A percentile compares a stretch with the other conserved stretches of the same genome.
phyloP scores from a whole-genome alignment of 2,329 filamentous ascomycete species.

The Alternaria sp. region DNA sequence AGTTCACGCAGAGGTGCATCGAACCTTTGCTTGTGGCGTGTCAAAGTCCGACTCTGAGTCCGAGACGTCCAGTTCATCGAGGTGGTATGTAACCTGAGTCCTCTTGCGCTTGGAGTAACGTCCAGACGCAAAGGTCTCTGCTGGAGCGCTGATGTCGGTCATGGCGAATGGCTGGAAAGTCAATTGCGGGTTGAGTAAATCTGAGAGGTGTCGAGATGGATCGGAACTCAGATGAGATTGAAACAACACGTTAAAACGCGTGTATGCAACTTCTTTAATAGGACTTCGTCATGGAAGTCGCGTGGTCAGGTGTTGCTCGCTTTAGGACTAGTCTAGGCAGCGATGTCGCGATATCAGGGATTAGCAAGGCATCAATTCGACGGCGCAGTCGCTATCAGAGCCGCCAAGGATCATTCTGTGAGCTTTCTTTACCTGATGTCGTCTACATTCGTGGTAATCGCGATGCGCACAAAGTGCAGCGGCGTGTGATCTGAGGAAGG shows the following conservation, averaged over 20 bases:
- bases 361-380: conserved; percentile 40
- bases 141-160: conserved; percentile 15
- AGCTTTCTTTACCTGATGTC: background rate
- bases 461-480: background rate
- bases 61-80: conserved; percentile 31
- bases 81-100: conserved; percentile 38
- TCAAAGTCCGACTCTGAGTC: conserved; percentile 27
- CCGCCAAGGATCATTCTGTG: background rate
- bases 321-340: conserved; percentile 41
- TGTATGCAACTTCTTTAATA: conserved; percentile 24
- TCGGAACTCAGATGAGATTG: conserved; percentile 14
- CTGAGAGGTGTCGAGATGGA: background rate
- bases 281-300: conserved; percentile 5
- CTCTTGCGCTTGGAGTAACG: conserved; percentile 46
- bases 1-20: background rate
- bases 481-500: background rate
- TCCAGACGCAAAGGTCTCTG: conserved; percentile 22
- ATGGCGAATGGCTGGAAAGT: conserved; percentile 9
- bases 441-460: background rate
- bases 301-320: conserved; percentile 19
- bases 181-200: background rate
- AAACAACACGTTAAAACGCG: conserved; percentile 35
- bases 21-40: conserved; percentile 33
- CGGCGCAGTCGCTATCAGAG: background rate
- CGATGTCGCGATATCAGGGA: conserved; percentile 31